A percentile compares a stretch with the other conserved stretches of the same genome.
Evolutionary conservation across 352 stramenopile species (phyloP).

Genomic region (Phytopythium sindhum): DNA sequence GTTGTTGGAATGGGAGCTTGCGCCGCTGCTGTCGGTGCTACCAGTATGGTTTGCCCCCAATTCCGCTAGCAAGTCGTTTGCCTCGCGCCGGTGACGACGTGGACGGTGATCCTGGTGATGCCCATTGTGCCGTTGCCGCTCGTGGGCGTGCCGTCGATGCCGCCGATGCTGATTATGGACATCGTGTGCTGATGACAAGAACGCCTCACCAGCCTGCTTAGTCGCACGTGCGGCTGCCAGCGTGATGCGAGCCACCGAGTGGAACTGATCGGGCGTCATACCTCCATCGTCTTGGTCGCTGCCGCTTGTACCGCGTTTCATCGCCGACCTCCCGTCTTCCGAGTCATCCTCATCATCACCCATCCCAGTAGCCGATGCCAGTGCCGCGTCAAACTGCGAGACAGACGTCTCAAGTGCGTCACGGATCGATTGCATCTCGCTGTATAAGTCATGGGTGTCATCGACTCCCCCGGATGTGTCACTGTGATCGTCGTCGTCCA

Average conservation of each 20-base stretch:
- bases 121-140: neutral
- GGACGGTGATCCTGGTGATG: neutral
- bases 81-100: conserved; percentile 1
- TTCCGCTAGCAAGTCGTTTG: conserved; percentile 4
- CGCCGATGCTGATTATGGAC: conserved; percentile 10
- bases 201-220: conserved; percentile 48
- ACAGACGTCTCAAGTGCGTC: conserved; percentile 50
- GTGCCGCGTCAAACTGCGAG: conserved; percentile 41
- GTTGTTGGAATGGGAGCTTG: conserved; percentile 1
- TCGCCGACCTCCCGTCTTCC: neutral
- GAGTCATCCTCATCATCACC: neutral
- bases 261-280: conserved; percentile 52
- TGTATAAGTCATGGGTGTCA: conserved; percentile 25
- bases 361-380: conserved; percentile 38
- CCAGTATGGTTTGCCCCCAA: neutral
- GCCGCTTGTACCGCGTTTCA: neutral
- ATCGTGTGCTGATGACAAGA: conserved; percentile 49
- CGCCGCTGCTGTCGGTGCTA: neutral
- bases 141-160: neutral
- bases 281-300: conserved; percentile 16
- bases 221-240: conserved; percentile 60
- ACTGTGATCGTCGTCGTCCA: conserved; percentile 21
- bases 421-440: conserved; percentile 50
- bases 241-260: conserved; percentile 55
- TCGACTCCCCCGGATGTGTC: conserved; percentile 32